phyloP scores from a whole-genome alignment of 2,329 filamentous ascomycete genomes.

The Colletotrichum spinosum region DNA sequence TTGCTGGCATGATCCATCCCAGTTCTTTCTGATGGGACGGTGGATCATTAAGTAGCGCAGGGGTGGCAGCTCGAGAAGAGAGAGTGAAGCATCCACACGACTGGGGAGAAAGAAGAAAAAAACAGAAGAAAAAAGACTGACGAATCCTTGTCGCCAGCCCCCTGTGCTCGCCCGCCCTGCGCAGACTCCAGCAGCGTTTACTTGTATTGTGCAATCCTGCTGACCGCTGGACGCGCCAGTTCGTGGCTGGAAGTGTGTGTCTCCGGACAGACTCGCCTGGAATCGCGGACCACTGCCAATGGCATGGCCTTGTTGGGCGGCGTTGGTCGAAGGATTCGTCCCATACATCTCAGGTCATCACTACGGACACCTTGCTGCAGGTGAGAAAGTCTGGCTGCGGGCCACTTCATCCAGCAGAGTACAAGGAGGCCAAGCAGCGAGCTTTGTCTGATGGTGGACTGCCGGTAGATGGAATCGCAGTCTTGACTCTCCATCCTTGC shows the following conservation, averaged over 20 bases:
- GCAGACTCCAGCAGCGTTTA: neutral
- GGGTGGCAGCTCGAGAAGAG: neutral
- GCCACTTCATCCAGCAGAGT: neutral
- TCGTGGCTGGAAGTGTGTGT: conserved; percentile 2
- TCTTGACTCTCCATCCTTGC: too few relatives aligned
- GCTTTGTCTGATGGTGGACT: too few relatives aligned
- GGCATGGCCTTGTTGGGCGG: conserved; percentile 5
- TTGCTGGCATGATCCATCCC: neutral
- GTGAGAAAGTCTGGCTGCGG: conserved; percentile 4
- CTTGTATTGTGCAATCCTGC: conserved; percentile 10
- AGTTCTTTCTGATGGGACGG: conserved; percentile 12
- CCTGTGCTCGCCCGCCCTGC: conserved; percentile 2
- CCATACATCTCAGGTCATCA: too few relatives aligned
- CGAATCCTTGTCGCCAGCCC: conserved; percentile 15
- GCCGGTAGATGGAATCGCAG: too few relatives aligned
- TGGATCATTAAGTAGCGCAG: conserved; percentile 21
- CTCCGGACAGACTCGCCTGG: conserved; percentile 5
- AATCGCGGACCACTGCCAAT: conserved; percentile 7
- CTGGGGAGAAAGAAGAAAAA: neutral
- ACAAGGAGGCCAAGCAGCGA: too few relatives aligned
- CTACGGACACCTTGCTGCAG: neutral
- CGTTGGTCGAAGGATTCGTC: conserved; percentile 9
- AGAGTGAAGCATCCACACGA: too few relatives aligned
- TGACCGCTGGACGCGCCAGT: conserved; percentile 12
- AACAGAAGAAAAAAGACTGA: neutral